Conservation (phyloP, 2,329 filamentous ascomycete species). For the Trichophyton equinum region DNA sequence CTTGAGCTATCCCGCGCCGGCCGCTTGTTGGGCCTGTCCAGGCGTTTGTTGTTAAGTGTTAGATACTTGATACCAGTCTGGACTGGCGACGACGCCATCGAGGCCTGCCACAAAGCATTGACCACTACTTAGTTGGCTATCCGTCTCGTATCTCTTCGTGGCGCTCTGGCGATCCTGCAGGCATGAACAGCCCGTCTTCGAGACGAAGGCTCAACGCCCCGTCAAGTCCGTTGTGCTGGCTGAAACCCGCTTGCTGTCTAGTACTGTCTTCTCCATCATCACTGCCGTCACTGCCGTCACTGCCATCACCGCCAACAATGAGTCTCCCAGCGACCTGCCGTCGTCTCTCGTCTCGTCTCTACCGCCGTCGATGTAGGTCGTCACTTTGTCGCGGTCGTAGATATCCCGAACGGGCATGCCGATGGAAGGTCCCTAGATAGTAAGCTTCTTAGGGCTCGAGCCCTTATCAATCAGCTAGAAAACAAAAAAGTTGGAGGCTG, state of each 20-base stretch:
- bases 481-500: neutral
- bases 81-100: neutral
- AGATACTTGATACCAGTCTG: neutral
- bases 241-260: neutral
- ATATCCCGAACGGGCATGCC: neutral
- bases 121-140: neutral
- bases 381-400: neutral
- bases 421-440: neutral
- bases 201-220: neutral
- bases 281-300: neutral
- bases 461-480: conserved; percentile 5
- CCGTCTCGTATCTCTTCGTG: neutral
- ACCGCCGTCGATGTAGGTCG: neutral
- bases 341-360: too few relatives aligned
- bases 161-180: neutral
- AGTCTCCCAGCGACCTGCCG: neutral
- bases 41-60: too few relatives aligned
- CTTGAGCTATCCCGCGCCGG: neutral
- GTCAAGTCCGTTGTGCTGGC: neutral
- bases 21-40: neutral
- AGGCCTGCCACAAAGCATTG: neutral
- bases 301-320: neutral
- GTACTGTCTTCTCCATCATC: neutral
- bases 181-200: neutral
- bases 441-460: neutral